Percentiles rank a stretch among this genome's conserved stretches.
Evolutionary conservation across 2,329 filamentous ascomycete genomes (phyloP).

Genomic region (Cercospora beticola): DNA sequence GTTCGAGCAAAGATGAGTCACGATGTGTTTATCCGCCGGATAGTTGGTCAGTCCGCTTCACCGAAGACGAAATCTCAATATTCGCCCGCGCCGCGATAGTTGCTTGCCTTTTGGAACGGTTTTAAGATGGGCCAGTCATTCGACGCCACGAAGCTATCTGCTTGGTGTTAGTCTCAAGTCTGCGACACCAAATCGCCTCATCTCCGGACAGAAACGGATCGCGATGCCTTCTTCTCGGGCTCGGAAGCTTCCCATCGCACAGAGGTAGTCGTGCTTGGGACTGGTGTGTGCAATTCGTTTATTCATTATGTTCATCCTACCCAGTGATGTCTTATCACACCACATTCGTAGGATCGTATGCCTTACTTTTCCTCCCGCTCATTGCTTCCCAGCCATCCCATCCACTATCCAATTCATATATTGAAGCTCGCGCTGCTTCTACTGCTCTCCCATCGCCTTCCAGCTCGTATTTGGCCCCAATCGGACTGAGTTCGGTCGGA

Average conservation of each 20-base stretch:
- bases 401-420: slow-evolving; percentile 22
- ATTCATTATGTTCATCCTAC: slow-evolving; percentile 8
- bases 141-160: neutral
- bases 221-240: neutral
- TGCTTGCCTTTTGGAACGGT: neutral
- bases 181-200: neutral
- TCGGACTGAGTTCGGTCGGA: slow-evolving; percentile 11
- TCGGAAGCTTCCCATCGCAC: neutral
- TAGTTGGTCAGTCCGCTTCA: neutral
- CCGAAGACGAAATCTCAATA: no score
- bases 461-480: slow-evolving; percentile 5
- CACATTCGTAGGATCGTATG: slow-evolving; percentile 19
- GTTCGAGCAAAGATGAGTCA: neutral
- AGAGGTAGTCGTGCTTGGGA: neutral
- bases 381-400: slow-evolving; percentile 17
- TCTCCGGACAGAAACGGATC: neutral
- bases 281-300: slow-evolving; percentile 1
- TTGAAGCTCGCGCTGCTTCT: slow-evolving; percentile 17
- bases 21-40: neutral
- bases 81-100: no score
- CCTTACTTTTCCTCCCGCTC: slow-evolving; percentile 18
- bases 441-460: slow-evolving; percentile 8
- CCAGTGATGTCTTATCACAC: neutral
- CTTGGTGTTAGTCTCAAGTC: neutral
- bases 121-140: neutral